phyloP scores from a whole-genome alignment of 2,329 filamentous ascomycete species.

The Ophiognomonia clavigignenti-juglandacearum region DNA sequence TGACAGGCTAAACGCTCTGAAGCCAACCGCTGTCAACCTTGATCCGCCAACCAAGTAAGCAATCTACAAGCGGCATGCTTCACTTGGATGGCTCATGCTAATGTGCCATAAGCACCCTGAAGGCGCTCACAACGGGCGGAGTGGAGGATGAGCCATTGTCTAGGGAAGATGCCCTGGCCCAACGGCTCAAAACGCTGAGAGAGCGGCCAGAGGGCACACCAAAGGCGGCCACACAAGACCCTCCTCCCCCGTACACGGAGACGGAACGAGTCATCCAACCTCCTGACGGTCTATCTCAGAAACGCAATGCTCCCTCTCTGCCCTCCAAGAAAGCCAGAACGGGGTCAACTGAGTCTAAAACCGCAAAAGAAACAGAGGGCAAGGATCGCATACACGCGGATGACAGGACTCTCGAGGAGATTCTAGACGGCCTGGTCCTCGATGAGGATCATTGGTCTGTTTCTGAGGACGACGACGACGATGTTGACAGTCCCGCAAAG shows the following conservation, averaged over 20 bases:
- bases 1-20: conserved; percentile 50
- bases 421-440: conserved; percentile 39
- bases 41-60: conserved; percentile 36
- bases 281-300: not conserved
- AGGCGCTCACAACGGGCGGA: conserved; percentile 32
- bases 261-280: not conserved
- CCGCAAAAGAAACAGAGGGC: no score
- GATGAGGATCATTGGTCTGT: conserved; percentile 18
- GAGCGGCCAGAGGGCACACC: conserved; percentile 26
- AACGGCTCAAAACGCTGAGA: conserved; percentile 47
- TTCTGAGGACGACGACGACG: conserved; percentile 19
- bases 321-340: not conserved
- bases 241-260: conserved; percentile 12
- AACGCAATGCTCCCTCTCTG: not conserved
- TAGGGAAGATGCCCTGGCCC: conserved; percentile 46
- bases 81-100: conserved; percentile 4
- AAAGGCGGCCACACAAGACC: not conserved
- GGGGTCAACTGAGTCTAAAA: not conserved
- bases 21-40: conserved; percentile 32
- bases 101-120: conserved; percentile 17
- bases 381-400: no score
- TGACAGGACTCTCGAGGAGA: conserved; percentile 42
- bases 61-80: conserved; percentile 3
- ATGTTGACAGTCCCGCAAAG: conserved; percentile 23
- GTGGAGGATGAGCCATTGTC: conserved; percentile 37